A percentile compares a stretch with the other conserved stretches of the same genome.
These are phyloP conservation scores for Leccinum fibrillosum DNA, from an alignment of 768 basidiomycete genomes.

Conservation along the genomic window DNA sequence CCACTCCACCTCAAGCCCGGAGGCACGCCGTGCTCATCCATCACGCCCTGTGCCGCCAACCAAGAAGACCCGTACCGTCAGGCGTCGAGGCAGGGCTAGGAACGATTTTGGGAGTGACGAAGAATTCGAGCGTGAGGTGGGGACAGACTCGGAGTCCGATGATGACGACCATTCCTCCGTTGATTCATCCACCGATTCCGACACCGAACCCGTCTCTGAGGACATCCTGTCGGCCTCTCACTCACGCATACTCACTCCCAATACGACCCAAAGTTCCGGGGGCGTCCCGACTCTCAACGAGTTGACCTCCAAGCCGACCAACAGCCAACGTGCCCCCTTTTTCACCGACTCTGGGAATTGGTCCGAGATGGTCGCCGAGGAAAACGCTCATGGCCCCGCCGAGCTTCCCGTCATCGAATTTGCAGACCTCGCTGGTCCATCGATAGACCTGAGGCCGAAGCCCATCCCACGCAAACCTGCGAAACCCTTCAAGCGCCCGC, in stretches of 20 bases:
- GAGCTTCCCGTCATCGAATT: constrained; percentile 82
- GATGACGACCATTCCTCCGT: constrained; percentile 58
- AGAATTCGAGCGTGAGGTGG: constrained; percentile 69
- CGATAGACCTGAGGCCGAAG: constrained; percentile 33
- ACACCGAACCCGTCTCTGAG: constrained; percentile 67
- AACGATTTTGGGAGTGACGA: constrained; percentile 69
- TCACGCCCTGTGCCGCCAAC: constrained; percentile 31
- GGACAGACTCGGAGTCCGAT: constrained; percentile 67
- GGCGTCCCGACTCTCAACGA: constrained; percentile 30
- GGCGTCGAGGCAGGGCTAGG: constrained; percentile 62
- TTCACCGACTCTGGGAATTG: constrained; percentile 58
- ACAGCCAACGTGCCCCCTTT: constrained; percentile 41
- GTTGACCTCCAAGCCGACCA: constrained; percentile 24
- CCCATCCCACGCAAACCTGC: constrained; percentile 39
- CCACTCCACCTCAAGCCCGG: constrained; percentile 30
- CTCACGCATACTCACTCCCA: constrained; percentile 59
- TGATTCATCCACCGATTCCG: constrained; percentile 64
- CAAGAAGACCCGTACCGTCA: constrained; percentile 43
- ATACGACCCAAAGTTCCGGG: constrained; percentile 61
- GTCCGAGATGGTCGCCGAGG: constrained; percentile 85
- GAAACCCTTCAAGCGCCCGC: constrained; percentile 39
- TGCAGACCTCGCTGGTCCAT: constrained; percentile 47
- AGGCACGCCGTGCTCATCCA: constrained; percentile 27
- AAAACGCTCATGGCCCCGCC: constrained; percentile 57
- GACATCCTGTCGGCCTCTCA: constrained; percentile 51